Evolutionary conservation across 495 filamentous ascomycete species (phyloP), one percentile per base, ranked within the genome.

Genomic region (Tuber calosporum): DNA sequence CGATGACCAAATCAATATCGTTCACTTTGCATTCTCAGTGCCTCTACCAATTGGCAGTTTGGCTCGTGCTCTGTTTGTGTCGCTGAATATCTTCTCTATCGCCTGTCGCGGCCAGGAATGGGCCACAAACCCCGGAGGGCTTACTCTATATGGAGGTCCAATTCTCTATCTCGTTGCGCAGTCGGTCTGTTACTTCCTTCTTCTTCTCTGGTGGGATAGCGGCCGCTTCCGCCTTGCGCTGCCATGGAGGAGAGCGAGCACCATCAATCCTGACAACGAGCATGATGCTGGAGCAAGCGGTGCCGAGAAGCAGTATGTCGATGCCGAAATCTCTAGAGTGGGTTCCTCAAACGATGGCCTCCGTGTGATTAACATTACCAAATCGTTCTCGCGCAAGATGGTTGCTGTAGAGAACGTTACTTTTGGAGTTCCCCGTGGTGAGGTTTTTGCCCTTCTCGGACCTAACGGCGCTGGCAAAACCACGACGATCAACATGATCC

Each of bases 391-490:
- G 20, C 80, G 78, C 62, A 86, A 86, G 71, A 83, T 85, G 78
- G 87, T 88, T 11, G 93, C 93, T 6, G 91, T 97, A 20, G 88
- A 94, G 69, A 89, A 96, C 78, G 85, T 96, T 67, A 90, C 90
- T 17, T 96, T 97, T 78, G 91, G 90, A 66, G 88, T 96, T 39
- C 86, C 87, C 43, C 88, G 87, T 68, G 89, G 90, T 71, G 90
- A 95, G 80, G 89, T 94, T 20, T 96, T 96, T 82, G 92, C 92
- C 2, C 86, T 96, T 1, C 87, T 97, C 7, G 93, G 93, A 8
- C 92, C 93, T 34, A 97, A 97, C 81, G 93, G 92, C 37, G 93
- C 93, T 1, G 93, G 93, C 68, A 97, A 97, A 79, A 90, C 88
- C 6, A 95, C 92, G 6, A 94, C 90, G 9, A 94, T 97, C 82